A percentile compares a stretch with the other conserved stretches of the same genome.
phyloP scores from a whole-genome alignment of 1,284 basidiomycete species.

The Boletus hoseneyae region DNA sequence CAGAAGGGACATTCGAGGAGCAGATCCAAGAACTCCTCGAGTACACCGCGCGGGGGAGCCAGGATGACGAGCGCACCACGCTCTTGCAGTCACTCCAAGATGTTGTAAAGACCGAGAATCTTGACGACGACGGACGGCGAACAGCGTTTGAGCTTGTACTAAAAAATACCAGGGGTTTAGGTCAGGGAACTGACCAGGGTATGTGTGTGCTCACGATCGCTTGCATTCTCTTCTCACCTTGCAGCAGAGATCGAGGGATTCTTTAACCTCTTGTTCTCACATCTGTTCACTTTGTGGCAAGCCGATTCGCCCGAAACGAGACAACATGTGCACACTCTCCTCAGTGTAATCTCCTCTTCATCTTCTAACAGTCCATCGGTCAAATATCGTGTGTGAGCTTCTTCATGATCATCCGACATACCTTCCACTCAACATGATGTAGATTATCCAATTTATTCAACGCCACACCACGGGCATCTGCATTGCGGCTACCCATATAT shows the following conservation, averaged over 20 bases:
- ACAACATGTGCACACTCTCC: slow-evolving; percentile 46
- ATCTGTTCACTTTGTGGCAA: slow-evolving; percentile 59
- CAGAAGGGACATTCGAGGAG: slow-evolving; percentile 85
- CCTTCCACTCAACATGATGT: slow-evolving; percentile 10
- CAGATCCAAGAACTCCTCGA: slow-evolving; percentile 79
- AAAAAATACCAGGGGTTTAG: slow-evolving; percentile 60
- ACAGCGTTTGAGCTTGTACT: slow-evolving; percentile 58
- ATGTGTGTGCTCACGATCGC: slow-evolving; percentile 22
- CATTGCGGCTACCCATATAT: slow-evolving; percentile 66
- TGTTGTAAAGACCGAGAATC: slow-evolving; percentile 46
- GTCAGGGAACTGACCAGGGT: slow-evolving; percentile 76
- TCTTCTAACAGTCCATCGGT: slow-evolving; percentile 48
- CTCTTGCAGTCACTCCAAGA: slow-evolving; percentile 69
- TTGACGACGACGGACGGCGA: slow-evolving; percentile 49
- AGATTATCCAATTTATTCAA: slow-evolving; percentile 91
- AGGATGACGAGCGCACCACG: slow-evolving; percentile 64
- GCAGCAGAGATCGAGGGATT: slow-evolving; percentile 78
- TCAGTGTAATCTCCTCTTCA: slow-evolving; percentile 56
- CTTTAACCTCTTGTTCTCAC: slow-evolving; percentile 76
- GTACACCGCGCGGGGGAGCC: slow-evolving; percentile 65
- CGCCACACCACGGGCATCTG: slow-evolving; percentile 65
- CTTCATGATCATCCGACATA: background rate
- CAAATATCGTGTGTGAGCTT: slow-evolving; percentile 68
- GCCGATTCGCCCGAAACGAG: slow-evolving; percentile 52
- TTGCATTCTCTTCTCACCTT: slow-evolving; percentile 7